Evolutionary conservation across 495 filamentous ascomycete species (phyloP).

Genomic region (Neurospora sp.): DNA sequence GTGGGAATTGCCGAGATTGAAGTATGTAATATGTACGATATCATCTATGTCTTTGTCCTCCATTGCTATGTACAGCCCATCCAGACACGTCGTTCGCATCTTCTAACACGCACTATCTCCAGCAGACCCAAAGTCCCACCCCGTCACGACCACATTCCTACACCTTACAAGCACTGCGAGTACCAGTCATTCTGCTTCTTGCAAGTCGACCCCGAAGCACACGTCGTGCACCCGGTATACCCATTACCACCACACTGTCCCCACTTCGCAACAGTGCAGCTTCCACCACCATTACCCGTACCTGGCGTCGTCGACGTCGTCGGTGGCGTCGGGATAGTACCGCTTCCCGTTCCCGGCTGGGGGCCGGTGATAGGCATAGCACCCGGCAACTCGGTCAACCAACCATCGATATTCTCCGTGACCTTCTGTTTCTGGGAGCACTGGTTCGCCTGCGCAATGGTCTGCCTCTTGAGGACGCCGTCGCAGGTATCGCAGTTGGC

Average conservation of each 20-base stretch:
- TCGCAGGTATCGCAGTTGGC: slow-evolving; percentile 26
- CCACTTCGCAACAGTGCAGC: slow-evolving; percentile 20
- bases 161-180: slow-evolving; percentile 15
- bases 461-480: slow-evolving; percentile 28
- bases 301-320: slow-evolving; percentile 6
- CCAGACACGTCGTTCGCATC: background rate
- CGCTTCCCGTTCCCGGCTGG: slow-evolving; percentile 8
- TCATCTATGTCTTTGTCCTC: background rate
- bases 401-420: slow-evolving; percentile 29
- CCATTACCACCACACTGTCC: slow-evolving; percentile 28
- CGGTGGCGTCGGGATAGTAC: background rate
- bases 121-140: background rate
- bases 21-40: background rate
- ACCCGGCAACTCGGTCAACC: slow-evolving; percentile 10
- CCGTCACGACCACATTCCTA: background rate
- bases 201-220: slow-evolving; percentile 18
- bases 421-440: slow-evolving; percentile 23
- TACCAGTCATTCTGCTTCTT: slow-evolving; percentile 14
- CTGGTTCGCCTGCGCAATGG: slow-evolving; percentile 27
- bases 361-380: slow-evolving; percentile 5
- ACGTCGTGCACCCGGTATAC: slow-evolving; percentile 19
- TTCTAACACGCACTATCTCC: background rate
- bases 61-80: background rate
- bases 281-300: slow-evolving; percentile 4
- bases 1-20: background rate